Percentiles rank a stretch among this genome's conserved stretches.
These are phyloP conservation scores for Apiospora koreana DNA, from an alignment of 2,329 filamentous ascomycete genomes.

Conservation along the genomic window DNA sequence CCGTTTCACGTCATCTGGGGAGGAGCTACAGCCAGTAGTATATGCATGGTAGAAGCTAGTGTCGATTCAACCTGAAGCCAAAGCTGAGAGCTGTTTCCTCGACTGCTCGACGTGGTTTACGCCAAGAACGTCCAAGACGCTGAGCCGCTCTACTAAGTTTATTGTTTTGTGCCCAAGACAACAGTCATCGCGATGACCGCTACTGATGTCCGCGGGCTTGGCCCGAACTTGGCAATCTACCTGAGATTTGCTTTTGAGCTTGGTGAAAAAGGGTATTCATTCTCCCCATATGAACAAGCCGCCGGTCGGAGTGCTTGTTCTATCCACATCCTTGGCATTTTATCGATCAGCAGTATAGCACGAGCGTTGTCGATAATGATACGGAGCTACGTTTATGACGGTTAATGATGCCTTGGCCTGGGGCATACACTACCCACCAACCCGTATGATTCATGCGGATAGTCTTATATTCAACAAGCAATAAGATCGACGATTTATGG, in stretches of 20 bases:
- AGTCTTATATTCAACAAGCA: not conserved
- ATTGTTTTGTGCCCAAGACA: not conserved
- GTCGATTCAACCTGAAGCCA: not conserved
- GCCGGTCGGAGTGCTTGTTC: not conserved
- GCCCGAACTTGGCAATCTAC: not conserved
- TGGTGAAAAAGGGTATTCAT: not conserved
- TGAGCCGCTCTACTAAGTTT: not conserved
- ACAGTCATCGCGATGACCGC: not conserved
- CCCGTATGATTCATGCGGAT: not conserved
- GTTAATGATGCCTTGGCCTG: no score
- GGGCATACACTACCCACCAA: not conserved
- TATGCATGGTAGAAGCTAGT: not conserved
- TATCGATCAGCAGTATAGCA: no score
- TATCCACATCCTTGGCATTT: no score
- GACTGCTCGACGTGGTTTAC: not conserved
- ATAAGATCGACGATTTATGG: not conserved
- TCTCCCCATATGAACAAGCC: not conserved
- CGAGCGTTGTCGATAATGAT: no score
- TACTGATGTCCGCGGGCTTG: not conserved
- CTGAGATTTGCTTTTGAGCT: not conserved
- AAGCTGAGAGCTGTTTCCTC: not conserved
- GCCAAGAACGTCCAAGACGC: not conserved
- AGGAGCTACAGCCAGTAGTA: no score
- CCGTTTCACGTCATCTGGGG: not conserved
- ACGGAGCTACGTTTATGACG: no score